Conservation (phyloP, 2,329 filamentous ascomycete genomes). For the Teratosphaeria destructans region DNA sequence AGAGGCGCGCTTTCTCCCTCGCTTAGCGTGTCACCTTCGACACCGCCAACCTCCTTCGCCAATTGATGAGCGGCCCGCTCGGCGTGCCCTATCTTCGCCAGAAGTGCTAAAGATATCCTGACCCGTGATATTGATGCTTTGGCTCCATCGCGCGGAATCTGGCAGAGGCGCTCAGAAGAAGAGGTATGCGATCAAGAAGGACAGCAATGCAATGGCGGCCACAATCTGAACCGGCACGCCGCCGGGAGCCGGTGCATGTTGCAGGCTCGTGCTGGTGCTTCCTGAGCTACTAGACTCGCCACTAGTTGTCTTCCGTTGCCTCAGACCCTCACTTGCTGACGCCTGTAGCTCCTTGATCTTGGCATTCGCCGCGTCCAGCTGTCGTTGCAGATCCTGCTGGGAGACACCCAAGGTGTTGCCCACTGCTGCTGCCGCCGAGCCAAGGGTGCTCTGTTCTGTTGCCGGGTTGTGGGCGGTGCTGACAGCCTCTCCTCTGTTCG, state of each 20-base stretch:
- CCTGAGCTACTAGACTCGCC: constrained; percentile 4
- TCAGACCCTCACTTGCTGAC: constrained; percentile 56
- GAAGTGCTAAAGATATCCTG: background rate
- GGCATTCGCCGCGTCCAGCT: constrained; percentile 65
- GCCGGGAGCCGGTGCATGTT: constrained; percentile 31
- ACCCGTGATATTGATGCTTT: background rate
- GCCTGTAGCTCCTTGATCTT: constrained; percentile 59
- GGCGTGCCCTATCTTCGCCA: background rate
- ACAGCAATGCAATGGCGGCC: constrained; percentile 72
- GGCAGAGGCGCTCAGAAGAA: constrained; percentile 60
- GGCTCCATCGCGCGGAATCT: background rate
- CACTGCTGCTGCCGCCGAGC: constrained; percentile 31
- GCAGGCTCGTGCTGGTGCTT: constrained; percentile 10
- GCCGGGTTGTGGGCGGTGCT: constrained; percentile 27
- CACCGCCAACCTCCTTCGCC: background rate
- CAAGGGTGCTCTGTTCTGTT: constrained; percentile 21
- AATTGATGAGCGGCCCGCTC: background rate
- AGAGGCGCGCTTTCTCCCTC: background rate
- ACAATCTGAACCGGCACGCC: constrained; percentile 83
- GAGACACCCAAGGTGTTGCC: constrained; percentile 34
- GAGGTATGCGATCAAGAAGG: constrained; percentile 90
- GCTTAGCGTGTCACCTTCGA: background rate
- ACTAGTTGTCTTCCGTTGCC: constrained; percentile 58
- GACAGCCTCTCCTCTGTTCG: background rate
- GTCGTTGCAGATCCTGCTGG: constrained; percentile 55